Evolutionary conservation across 2,329 filamentous ascomycete species (phyloP), one percentile per base, ranked within the genome.

Genomic region (Byssoonygena ceratinophila): DNA sequence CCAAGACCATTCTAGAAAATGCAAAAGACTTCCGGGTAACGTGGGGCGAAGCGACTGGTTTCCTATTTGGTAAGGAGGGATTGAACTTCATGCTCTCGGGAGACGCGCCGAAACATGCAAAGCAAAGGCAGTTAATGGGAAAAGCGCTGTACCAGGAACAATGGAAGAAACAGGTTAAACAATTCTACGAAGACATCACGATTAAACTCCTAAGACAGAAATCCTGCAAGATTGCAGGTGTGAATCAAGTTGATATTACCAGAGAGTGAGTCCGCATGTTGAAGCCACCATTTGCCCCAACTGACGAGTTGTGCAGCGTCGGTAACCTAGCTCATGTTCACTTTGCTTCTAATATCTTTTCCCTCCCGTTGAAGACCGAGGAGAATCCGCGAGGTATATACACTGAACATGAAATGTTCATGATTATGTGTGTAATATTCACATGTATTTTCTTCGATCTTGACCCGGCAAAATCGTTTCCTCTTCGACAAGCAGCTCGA

Each of bases 211-310:
- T 57, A 14, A 53, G 41, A 25, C 51, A 58, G 36, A 84, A 85
- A 64, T 79, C 78, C 40, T 85, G 80, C 66, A 76, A 74, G 53
- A 74, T 90, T 25, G 77, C 73, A 3, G 76, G 76, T 25, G 52
- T 59, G 32, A 58, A 61, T 29, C 60, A 62, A 46, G 51, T 62
- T 27, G 60, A 63, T 51, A 61, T 63, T 29, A 59, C 59, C 14
- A 54, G 59, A 48, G 60, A 62, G 64, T 70, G 66, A 41, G 44
- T 41, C 16, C 23, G 4, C 27, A 16, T 11, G 41, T 45, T 2
- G 16, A 32, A 11, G 18, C 32, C 14, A 14, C 16, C 36, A n/a
- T 41, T 43, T 3, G 27, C 27, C 18, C 20, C 46, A 18, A 46
- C 29, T 20, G 18, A 44, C 29, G 18, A 36, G 7, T 18, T n/a